phyloP scores from a whole-genome alignment of 2,329 filamentous ascomycete species.

The Trichoderma sp. region DNA sequence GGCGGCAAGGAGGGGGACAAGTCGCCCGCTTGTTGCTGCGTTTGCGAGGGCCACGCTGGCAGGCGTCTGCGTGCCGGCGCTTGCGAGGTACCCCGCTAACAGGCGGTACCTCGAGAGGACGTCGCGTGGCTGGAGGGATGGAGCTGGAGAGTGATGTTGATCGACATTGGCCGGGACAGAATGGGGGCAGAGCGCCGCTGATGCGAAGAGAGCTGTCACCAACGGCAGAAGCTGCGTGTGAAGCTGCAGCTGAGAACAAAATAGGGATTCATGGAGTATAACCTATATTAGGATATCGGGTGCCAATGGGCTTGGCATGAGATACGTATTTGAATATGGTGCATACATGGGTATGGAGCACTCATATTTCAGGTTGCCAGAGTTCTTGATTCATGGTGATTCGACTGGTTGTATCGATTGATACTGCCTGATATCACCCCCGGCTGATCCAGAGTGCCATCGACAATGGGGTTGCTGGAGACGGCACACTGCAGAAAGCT shows the following conservation, averaged over 20 bases:
- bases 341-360: no score
- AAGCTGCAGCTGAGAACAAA: neutral
- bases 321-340: neutral
- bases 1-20: slow-evolving; percentile 2
- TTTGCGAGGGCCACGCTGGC: slow-evolving; percentile 21
- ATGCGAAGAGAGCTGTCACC: slow-evolving; percentile 1
- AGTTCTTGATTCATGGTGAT: neutral
- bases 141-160: neutral
- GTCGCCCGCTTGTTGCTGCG: slow-evolving; percentile 18
- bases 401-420: neutral
- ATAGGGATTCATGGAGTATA: neutral
- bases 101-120: neutral
- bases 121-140: neutral
- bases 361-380: no score
- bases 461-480: neutral
- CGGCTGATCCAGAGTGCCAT: slow-evolving; percentile 10
- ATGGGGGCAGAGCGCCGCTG: slow-evolving; percentile 20
- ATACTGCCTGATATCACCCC: neutral
- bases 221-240: neutral
- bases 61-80: neutral
- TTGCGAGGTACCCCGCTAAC: slow-evolving; percentile 15
- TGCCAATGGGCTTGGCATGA: neutral
- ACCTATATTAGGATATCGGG: neutral
- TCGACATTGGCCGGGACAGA: neutral
- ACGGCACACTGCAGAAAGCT: slow-evolving; percentile 14